Evolutionary conservation across 768 basidiomycete genomes (phyloP).

Genomic region (Fomitopsis serialis): DNA sequence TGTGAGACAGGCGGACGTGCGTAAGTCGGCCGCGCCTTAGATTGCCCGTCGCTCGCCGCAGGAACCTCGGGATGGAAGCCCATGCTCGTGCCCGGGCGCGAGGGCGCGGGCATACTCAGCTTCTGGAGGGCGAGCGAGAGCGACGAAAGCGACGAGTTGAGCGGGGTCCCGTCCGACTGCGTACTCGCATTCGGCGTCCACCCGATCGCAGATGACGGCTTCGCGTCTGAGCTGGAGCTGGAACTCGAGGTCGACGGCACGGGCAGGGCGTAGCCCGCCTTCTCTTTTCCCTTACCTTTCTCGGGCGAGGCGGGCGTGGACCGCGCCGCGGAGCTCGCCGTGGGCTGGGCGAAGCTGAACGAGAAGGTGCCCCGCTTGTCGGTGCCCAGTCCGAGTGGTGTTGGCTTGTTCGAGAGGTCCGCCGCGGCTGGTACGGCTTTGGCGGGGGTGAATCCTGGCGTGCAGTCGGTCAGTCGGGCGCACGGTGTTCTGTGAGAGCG

Average conservation of each 20-base stretch:
- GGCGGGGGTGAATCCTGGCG: background rate
- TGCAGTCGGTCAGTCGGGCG: no score
- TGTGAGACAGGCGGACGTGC: no score
- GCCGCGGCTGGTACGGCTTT: background rate
- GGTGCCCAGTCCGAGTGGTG: background rate
- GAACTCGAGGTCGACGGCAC: background rate
- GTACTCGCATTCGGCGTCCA: no score
- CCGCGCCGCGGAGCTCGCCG: slow-evolving; percentile 15
- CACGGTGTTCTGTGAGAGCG: no score
- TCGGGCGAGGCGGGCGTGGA: slow-evolving; percentile 8
- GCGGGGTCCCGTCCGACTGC: background rate
- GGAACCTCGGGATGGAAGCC: slow-evolving; percentile 43
- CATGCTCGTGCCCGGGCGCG: slow-evolving; percentile 63
- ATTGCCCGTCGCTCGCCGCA: slow-evolving; percentile 22
- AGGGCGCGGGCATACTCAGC: slow-evolving; percentile 60
- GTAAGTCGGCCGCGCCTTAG: no score
- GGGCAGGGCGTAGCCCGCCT: background rate
- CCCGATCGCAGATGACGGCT: no score
- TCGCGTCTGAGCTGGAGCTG: no score
- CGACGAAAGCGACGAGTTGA: slow-evolving; percentile 41
- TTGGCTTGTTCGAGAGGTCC: slow-evolving; percentile 1
- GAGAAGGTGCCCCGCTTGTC: slow-evolving; percentile 4
- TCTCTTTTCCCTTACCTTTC: background rate
- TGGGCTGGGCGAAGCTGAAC: slow-evolving; percentile 9
- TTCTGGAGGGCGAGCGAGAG: slow-evolving; percentile 67